Evolutionary conservation across 345 rosid species (phyloP), one percentile per base, ranked within the genome.

Genomic region (Orychophragmus violaceus): DNA sequence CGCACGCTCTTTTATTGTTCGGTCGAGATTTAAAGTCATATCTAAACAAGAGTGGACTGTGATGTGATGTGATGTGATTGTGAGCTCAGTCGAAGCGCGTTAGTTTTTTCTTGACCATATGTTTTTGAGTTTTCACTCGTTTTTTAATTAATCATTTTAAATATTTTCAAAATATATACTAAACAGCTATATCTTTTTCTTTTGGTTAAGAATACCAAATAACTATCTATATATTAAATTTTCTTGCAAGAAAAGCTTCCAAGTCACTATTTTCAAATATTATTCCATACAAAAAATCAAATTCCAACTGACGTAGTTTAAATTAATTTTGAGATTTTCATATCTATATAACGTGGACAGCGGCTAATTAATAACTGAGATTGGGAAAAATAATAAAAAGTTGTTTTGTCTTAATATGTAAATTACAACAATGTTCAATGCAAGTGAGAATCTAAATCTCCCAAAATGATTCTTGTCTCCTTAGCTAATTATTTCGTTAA

Each of bases 391-490:
- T 8, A 36, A 36, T 8, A 12, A 29, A 22, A 4, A 18, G 5
- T 18, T 56, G 17, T 17, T 12, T 42, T 55, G 32, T 56, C 41
- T 55, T 14, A 23, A 30, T 62, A 64, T 56, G 50, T 17, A 28
- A 63, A 55, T 22, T 29, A 41, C 32, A 30, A 30, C 22, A 56
- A 27, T 33, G 69, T 63, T 28, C 19, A 17, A 17, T 62, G 46
- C 22, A 41, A 61, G 28, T 3, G 59, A 56, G 70, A 64, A 64
- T 64, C 70, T 64, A 13, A 35, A 72, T 36, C 65, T 64, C 41
- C n/a, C 22, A 21, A 65, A 72, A 50, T 29, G 71, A 64, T 72
- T 57, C 62, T 59, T 41, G 66, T 66, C 71, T 72, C 11, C 61
- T 72, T 59, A 23, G 21, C 51, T 39, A 35, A 64, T 48, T 64